Percentiles rank a stretch among this genome's conserved stretches.
phyloP scores from a whole-genome alignment of 2,329 filamentous ascomycete species.

The Colletotrichum liriopes region DNA sequence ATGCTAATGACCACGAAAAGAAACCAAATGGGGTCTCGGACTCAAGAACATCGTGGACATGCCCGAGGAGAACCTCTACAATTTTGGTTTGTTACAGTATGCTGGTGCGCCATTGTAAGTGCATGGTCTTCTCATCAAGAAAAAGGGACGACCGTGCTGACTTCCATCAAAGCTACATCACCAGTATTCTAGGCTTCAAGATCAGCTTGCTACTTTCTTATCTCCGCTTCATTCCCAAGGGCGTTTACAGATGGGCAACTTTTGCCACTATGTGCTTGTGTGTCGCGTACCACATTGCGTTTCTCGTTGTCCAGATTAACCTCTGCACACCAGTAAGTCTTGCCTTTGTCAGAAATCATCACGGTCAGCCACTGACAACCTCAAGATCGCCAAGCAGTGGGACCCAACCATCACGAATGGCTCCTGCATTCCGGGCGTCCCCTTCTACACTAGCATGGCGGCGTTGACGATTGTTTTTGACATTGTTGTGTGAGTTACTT shows the following conservation, averaged over 20 bases:
- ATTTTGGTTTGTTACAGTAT: constrained; percentile 60
- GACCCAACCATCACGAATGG: constrained; percentile 54
- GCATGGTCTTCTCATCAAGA: fast-evolving
- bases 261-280: constrained; percentile 54
- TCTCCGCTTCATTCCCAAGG: constrained; percentile 60
- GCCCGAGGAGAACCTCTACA: constrained; percentile 54
- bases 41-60: constrained; percentile 54
- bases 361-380: neutral
- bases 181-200: constrained; percentile 63
- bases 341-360: neutral
- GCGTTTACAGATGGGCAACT: constrained; percentile 52
- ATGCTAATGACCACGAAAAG: constrained; percentile 46
- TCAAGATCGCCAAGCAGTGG: constrained; percentile 57
- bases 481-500: constrained; percentile 55
- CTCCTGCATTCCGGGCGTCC: constrained; percentile 56
- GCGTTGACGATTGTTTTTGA: constrained; percentile 60
- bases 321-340: constrained; percentile 53
- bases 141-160: neutral
- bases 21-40: constrained; percentile 62
- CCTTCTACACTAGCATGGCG: constrained; percentile 61
- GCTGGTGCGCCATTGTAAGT: constrained; percentile 59
- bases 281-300: constrained; percentile 57
- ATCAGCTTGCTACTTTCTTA: constrained; percentile 61
- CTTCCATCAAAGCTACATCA: constrained; percentile 53
- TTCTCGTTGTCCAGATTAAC: constrained; percentile 54